These are phyloP conservation scores for Artemisia argyi DNA, from an alignment of 129 eudicot genomes.

Conservation along the genomic window DNA sequence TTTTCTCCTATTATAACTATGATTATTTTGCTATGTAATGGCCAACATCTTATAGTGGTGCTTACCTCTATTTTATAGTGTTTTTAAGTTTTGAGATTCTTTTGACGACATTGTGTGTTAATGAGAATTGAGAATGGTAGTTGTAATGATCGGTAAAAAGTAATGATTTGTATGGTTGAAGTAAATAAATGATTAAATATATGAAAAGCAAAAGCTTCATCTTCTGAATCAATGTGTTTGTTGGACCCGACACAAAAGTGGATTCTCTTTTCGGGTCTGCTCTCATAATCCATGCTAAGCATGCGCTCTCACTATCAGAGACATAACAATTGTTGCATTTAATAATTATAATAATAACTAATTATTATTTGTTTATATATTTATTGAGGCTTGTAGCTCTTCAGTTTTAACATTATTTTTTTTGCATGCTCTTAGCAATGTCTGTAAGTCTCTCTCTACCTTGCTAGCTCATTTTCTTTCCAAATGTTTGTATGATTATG, in stretches of 20 bases:
- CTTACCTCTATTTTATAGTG: too few relatives aligned
- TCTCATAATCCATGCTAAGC: constrained; percentile 29
- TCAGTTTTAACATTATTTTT: neutral
- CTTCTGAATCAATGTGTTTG: constrained; percentile 27
- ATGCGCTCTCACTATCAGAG: constrained; percentile 22
- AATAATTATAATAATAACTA: neutral
- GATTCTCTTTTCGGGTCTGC: constrained; percentile 38
- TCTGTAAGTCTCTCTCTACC: constrained; percentile 54
- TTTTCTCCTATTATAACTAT: too few relatives aligned
- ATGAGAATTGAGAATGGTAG: constrained; percentile 15
- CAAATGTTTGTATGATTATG: neutral
- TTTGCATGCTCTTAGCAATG: constrained; percentile 36
- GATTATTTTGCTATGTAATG: too few relatives aligned
- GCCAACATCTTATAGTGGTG: too few relatives aligned
- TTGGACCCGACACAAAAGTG: constrained; percentile 36
- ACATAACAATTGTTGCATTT: constrained; percentile 3
- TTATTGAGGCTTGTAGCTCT: constrained; percentile 8
- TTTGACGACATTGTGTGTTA: neutral
- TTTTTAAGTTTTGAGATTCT: neutral
- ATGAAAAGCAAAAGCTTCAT: constrained; percentile 16
- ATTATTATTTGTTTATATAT: neutral
- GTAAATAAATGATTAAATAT: neutral
- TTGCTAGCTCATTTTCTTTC: constrained; percentile 13
- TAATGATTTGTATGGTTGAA: constrained; percentile 14
- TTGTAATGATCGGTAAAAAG: constrained; percentile 18